Conservation (phyloP, 2,329 filamentous ascomycete genomes). For the Pseudocercospora ulei region DNA sequence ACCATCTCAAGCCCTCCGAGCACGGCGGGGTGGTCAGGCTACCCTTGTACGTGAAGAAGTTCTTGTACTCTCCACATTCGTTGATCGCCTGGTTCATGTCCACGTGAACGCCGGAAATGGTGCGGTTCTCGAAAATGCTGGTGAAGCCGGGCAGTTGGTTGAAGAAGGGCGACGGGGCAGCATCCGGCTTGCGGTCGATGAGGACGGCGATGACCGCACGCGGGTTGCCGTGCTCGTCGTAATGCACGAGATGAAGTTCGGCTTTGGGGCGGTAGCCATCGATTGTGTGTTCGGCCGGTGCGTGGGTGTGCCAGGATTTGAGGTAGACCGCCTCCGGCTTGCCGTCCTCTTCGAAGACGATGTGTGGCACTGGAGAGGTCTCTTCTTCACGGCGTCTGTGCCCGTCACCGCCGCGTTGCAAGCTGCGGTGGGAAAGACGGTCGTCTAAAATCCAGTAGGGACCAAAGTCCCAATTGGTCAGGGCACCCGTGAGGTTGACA, state of each 20-base stretch:
- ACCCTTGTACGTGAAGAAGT: conserved; percentile 45
- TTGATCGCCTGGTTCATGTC: conserved; percentile 33
- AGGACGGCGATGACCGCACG: conserved; percentile 42
- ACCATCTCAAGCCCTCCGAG: conserved; percentile 43
- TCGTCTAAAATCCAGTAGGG: conserved; percentile 39
- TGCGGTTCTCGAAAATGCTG: conserved; percentile 15
- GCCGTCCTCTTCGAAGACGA: conserved; percentile 41
- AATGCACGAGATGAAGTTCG: conserved; percentile 45
- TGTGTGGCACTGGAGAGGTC: conserved; percentile 36
- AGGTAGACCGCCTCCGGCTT: conserved; percentile 40
- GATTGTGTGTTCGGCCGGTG: conserved; percentile 44
- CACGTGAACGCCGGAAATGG: conserved; percentile 19
- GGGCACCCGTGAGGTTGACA: conserved; percentile 36
- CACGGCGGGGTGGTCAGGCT: conserved; percentile 44
- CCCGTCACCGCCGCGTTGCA: background rate
- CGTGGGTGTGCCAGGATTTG: conserved; percentile 45
- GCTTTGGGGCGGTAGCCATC: conserved; percentile 39
- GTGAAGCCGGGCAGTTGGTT: conserved; percentile 30
- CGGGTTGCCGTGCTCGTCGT: conserved; percentile 37
- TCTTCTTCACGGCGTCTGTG: conserved; percentile 24
- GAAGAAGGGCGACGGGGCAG: conserved; percentile 35
- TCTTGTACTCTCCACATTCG: conserved; percentile 36
- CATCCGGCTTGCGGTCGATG: conserved; percentile 33
- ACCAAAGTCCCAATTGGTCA: conserved; percentile 43
- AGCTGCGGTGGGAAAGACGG: conserved; percentile 7